Percentiles rank a stretch among this genome's conserved stretches.
These are phyloP conservation scores for Dictyostelium capitatum DNA, from an alignment of 78 protist species.

Conservation along the genomic window DNA sequence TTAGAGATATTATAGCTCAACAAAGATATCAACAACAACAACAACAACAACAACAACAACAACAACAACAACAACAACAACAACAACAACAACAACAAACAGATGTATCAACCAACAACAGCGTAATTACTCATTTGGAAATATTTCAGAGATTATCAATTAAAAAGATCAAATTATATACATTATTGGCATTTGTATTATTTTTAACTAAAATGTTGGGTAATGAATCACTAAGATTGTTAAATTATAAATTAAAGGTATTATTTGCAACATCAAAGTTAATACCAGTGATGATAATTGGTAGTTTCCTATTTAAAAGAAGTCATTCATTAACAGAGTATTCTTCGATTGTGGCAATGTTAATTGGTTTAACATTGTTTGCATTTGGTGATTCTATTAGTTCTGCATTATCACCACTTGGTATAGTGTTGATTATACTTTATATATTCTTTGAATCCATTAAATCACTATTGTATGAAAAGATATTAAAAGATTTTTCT, in stretches of 20 bases:
- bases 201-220: conserved; percentile 45
- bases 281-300: conserved; percentile 70
- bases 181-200: conserved; percentile 31
- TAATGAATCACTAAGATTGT: conserved; percentile 56
- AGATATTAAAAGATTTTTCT: conserved; percentile 41
- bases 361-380: conserved; percentile 26
- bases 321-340: conserved; percentile 15
- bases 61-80: background rate
- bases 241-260: conserved; percentile 51
- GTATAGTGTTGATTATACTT: conserved; percentile 4
- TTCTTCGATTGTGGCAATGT: conserved; percentile 40
- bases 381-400: conserved; percentile 49
- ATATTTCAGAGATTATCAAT: conserved; percentile 34
- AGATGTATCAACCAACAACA: background rate
- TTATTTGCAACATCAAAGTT: conserved; percentile 62
- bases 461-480: conserved; percentile 69
- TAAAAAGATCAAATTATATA: conserved; percentile 55
- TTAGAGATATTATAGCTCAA: conserved; percentile 8
- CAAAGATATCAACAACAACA: background rate
- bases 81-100: background rate
- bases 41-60: background rate
- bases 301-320: conserved; percentile 52
- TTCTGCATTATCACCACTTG: conserved; percentile 15
- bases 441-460: conserved; percentile 61
- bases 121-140: conserved; percentile 1